Evolutionary conservation across 768 basidiomycete species (phyloP), one percentile per base, ranked within the genome.

Genomic region (Pleurotus djamor): DNA sequence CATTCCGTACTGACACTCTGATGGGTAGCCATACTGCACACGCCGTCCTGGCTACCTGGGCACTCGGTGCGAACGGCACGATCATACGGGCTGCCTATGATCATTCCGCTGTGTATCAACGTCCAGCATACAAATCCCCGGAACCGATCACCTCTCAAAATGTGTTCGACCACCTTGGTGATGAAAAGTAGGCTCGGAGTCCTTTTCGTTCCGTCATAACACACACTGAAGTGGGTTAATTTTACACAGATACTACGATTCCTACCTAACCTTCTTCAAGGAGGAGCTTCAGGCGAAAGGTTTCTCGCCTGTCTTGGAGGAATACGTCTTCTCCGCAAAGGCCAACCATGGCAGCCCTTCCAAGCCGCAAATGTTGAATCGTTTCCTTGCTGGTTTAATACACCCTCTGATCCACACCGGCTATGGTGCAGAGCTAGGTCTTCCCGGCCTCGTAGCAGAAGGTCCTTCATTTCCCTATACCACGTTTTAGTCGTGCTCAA

Each of bases 391-490:
- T 0, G 81, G 82, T 0, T 63, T 86, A 2, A n/a, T 88, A 4
- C 87, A 88, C 60, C 85, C 87, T 0, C 64, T 86, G 44, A 88
- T 88, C 43, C 84, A 88, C 57, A 65, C 70, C 2, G 85, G 83
- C 21, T 83, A 82, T 63, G 87, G 86, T 0, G 65, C 80, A 4
- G 87, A 89, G 66, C 87, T 86, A 60, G 74, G 77, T 12, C 64
- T 83, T 5, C 74, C 77, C 1, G 85, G 84, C 1, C 64, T 84
- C 35, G 66, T 79, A 2, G 80, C 80, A 0, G 86, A 87, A 71
- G 86, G 86, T 83, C 58, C 5, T 37, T 56, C 13, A 12, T 32
- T 50, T 50, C 7, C 28, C 21, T 1, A 2, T 32, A 3, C 32
- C 6, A 17, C 38, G 69, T 68, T n/a, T 68, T 71, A 10, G 50